Evolutionary conservation across 176 grass and related monocot species (phyloP).

Genomic region (Oropetium thomaeum): DNA sequence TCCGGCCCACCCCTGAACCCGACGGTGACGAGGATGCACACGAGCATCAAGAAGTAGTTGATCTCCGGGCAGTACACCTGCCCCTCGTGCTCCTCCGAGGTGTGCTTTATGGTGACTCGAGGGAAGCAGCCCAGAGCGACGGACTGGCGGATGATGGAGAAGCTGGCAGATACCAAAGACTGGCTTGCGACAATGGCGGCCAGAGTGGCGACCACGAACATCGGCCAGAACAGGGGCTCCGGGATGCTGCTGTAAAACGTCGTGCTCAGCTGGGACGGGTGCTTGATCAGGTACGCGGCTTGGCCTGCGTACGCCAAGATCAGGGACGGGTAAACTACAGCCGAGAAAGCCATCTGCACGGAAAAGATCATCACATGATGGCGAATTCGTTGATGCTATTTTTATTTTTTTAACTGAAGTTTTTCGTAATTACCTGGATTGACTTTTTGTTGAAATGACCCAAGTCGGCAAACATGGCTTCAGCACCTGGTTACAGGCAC

Average conservation of each 20-base stretch:
- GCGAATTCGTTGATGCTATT: neutral
- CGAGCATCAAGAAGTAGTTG: conserved; percentile 57
- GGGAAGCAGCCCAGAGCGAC: conserved; percentile 53
- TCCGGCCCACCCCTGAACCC: conserved; percentile 49
- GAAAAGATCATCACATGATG: neutral
- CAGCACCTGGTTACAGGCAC: conserved; percentile 56
- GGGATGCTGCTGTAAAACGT: conserved; percentile 63
- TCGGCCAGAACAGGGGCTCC: conserved; percentile 44
- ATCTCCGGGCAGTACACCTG: conserved; percentile 57
- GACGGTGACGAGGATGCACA: conserved; percentile 46
- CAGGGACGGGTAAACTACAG: conserved; percentile 47
- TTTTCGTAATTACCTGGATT: conserved; percentile 44
- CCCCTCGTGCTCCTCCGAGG: conserved; percentile 46
- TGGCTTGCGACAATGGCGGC: conserved; percentile 59
- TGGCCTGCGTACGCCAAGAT: conserved; percentile 52
- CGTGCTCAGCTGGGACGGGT: conserved; percentile 48
- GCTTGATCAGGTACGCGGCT: conserved; percentile 61
- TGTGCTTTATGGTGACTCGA: conserved; percentile 36
- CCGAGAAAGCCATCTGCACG: conserved; percentile 50
- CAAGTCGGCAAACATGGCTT: conserved; percentile 74
- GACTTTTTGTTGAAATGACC: conserved; percentile 68
- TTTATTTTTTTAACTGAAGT: neutral
- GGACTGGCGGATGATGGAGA: conserved; percentile 55
- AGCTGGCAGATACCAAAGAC: conserved; percentile 49
- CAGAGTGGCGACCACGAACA: conserved; percentile 45